These are phyloP conservation scores for Neonectria ditissima DNA, from an alignment of 2,329 filamentous ascomycete species.

Conservation along the genomic window DNA sequence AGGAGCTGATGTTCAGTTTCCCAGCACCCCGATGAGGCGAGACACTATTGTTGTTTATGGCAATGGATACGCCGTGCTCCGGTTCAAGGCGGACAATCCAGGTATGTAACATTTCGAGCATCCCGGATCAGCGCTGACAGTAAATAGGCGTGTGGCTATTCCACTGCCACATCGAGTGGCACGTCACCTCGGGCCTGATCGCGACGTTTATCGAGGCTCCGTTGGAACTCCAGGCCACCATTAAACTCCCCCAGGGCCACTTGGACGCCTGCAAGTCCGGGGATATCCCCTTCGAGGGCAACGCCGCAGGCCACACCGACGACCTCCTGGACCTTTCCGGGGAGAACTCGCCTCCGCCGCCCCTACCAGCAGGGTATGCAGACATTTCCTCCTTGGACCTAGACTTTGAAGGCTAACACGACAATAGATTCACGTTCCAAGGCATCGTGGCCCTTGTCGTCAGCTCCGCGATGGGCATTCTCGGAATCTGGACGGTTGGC, in stretches of 20 bases:
- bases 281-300: constrained; percentile 68
- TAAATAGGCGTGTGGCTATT: constrained; percentile 73
- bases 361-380: constrained; percentile 71
- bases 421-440: constrained; percentile 69
- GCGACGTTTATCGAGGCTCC: constrained; percentile 75
- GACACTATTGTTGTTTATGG: constrained; percentile 76
- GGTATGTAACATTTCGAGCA: constrained; percentile 52
- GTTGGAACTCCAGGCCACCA: constrained; percentile 67
- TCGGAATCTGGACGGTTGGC: constrained; percentile 75
- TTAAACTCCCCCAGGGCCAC: constrained; percentile 71
- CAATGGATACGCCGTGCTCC: constrained; percentile 74
- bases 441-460: constrained; percentile 83
- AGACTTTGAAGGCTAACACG: constrained; percentile 10
- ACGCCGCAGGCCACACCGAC: constrained; percentile 78
- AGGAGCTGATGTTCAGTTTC: constrained; percentile 59
- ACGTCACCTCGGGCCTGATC: constrained; percentile 74
- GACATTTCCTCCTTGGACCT: neutral
- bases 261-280: constrained; percentile 67
- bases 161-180: constrained; percentile 87
- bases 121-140: constrained; percentile 17
- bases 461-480: constrained; percentile 74
- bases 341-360: constrained; percentile 65
- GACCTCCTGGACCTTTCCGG: constrained; percentile 73
- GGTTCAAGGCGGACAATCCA: constrained; percentile 76
- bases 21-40: constrained; percentile 70